Evolutionary conservation across 2,329 filamentous ascomycete species (phyloP).

Genomic region (Corynespora cassiicola): DNA sequence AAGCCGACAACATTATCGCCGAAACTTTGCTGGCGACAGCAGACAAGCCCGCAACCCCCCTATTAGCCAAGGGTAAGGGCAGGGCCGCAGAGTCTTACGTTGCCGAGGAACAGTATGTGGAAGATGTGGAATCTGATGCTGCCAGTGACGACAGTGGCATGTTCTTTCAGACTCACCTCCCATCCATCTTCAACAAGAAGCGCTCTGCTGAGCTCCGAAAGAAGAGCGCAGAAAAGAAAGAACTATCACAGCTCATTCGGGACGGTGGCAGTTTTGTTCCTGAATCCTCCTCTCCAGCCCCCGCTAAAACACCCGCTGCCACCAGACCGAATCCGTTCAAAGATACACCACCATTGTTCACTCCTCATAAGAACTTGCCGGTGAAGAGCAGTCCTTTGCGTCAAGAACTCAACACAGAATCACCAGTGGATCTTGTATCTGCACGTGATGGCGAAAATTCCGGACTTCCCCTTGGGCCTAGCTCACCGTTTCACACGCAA

Average conservation of each 20-base stretch:
- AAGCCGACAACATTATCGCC: slow-evolving; percentile 11
- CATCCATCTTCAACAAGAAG: slow-evolving; percentile 31
- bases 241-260: slow-evolving; percentile 38
- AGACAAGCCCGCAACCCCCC: too few relatives aligned
- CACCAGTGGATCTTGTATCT: slow-evolving; percentile 21
- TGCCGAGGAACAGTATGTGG: slow-evolving; percentile 12
- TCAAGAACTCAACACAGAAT: slow-evolving; percentile 30
- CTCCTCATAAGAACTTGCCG: slow-evolving; percentile 31
- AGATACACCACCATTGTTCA: slow-evolving; percentile 37
- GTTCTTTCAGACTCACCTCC: slow-evolving; percentile 44
- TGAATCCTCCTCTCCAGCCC: slow-evolving; percentile 34
- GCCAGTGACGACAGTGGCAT: slow-evolving; percentile 44
- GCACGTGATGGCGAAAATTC: slow-evolving; percentile 38
- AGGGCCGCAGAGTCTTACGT: slow-evolving; percentile 15
- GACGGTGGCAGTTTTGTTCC: slow-evolving; percentile 39
- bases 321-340: slow-evolving; percentile 36
- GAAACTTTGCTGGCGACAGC: slow-evolving; percentile 1
- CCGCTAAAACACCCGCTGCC: slow-evolving; percentile 17
- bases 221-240: slow-evolving; percentile 32
- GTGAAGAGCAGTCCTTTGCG: slow-evolving; percentile 44
- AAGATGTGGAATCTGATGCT: slow-evolving; percentile 30
- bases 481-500: slow-evolving; percentile 41
- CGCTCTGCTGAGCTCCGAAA: slow-evolving; percentile 26
- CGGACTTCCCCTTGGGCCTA: slow-evolving; percentile 33
- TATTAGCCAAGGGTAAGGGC: slow-evolving; percentile 27